phyloP scores from a whole-genome alignment of 1,139 yeast genomes.

The Nakaseomyces kungkrabaensis region DNA sequence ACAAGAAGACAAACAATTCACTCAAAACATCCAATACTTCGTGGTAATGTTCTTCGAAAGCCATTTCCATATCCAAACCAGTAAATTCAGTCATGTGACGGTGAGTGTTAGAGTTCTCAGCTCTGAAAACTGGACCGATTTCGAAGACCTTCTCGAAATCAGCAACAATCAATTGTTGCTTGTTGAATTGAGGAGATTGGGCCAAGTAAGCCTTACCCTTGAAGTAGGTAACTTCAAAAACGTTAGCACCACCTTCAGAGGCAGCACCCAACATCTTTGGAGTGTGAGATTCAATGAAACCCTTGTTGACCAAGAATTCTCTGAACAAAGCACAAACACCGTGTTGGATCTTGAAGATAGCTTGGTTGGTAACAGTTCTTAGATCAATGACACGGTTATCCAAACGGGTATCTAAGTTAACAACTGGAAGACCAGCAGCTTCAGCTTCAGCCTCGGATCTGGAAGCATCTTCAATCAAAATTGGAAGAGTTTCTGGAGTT shows the following conservation, averaged over 20 bases:
- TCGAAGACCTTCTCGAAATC: conserved; percentile 95
- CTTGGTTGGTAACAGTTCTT: conserved; percentile 95
- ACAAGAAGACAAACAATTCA: conserved; percentile 81
- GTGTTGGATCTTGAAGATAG: conserved; percentile 86
- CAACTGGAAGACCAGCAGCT: conserved; percentile 82
- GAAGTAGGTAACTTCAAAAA: conserved; percentile 86
- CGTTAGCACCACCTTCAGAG: conserved; percentile 96
- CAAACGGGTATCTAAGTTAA: conserved; percentile 89
- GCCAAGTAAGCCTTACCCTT: conserved; percentile 89
- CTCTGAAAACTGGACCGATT: conserved; percentile 96
- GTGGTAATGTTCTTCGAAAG: conserved; percentile 95
- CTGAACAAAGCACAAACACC: conserved; percentile 84
- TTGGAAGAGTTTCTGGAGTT: conserved; percentile 88
- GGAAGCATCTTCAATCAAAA: conserved; percentile 89
- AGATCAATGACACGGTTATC: conserved; percentile 93
- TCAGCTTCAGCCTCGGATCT: conserved; percentile 95
- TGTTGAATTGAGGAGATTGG: conserved; percentile 95
- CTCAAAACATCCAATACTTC: conserved; percentile 80
- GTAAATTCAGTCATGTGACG: conserved; percentile 99
- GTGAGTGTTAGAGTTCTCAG: conserved; percentile 97
- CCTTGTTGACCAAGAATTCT: conserved; percentile 61
- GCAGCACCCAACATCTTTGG: conserved; percentile 94
- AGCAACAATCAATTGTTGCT: conserved; percentile 95
- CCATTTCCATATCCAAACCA: conserved; percentile 96
- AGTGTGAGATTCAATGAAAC: conserved; percentile 85